Evolutionary conservation across 2,329 filamentous ascomycete genomes (phyloP).

Genomic region (Hypomyces rosellus): DNA sequence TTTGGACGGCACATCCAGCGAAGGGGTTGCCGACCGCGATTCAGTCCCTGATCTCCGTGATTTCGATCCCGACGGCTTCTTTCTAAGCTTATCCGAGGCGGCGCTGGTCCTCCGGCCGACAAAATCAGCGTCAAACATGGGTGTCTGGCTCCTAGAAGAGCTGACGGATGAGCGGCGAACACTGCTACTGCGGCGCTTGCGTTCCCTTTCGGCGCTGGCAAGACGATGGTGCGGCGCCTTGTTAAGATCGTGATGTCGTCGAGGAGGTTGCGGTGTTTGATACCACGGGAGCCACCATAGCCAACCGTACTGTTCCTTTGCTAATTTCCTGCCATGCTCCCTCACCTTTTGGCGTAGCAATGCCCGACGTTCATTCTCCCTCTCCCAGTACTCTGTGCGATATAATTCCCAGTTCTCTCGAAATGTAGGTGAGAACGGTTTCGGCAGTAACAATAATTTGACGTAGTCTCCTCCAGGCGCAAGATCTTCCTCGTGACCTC

Average conservation of each 20-base stretch:
- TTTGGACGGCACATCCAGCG: slow-evolving; percentile 47
- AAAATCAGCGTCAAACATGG: slow-evolving; percentile 41
- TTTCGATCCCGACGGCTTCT: slow-evolving; percentile 41
- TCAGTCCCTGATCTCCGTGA: slow-evolving; percentile 40
- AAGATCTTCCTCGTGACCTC: slow-evolving; percentile 81
- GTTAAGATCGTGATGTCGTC: slow-evolving; percentile 29
- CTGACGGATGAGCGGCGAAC: slow-evolving; percentile 46
- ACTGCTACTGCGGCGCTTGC: slow-evolving; percentile 45
- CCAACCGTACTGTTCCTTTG: slow-evolving; percentile 63
- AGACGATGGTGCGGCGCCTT: slow-evolving; percentile 34
- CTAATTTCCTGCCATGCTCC: slow-evolving; percentile 60
- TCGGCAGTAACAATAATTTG: slow-evolving; percentile 82
- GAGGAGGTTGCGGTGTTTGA: slow-evolving; percentile 28
- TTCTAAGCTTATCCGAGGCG: slow-evolving; percentile 45
- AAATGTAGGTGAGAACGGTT: slow-evolving; percentile 91
- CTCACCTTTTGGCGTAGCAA: slow-evolving; percentile 65
- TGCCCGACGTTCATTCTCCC: slow-evolving; percentile 83
- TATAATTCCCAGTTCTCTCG: slow-evolving; percentile 97
- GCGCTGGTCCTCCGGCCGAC: slow-evolving; percentile 41
- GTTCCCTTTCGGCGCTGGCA: slow-evolving; percentile 38
- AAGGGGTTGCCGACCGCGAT: slow-evolving; percentile 33
- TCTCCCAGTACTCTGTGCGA: slow-evolving; percentile 91
- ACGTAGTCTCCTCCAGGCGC: slow-evolving; percentile 86
- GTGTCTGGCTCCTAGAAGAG: slow-evolving; percentile 45
- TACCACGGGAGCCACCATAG: slow-evolving; percentile 81